Evolutionary conservation across 495 filamentous ascomycete species (phyloP).

Genomic region (Aspergillus kassunensis): DNA sequence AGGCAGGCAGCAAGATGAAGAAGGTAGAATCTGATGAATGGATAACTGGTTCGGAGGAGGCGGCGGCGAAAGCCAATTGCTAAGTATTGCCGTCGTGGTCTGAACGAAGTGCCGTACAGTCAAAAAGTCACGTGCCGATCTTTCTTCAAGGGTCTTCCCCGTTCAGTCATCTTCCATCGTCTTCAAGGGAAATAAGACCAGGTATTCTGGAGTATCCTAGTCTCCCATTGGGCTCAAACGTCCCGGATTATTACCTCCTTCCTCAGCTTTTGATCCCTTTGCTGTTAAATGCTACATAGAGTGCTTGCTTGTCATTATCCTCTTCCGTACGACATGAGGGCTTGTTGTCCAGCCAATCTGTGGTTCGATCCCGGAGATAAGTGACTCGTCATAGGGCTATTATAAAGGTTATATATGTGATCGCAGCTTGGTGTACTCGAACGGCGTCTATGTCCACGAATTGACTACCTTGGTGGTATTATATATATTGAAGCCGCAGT

Average conservation of each 20-base stretch:
- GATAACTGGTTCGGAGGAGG: constrained; percentile 20
- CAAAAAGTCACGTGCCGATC: not conserved
- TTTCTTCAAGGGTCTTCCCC: not conserved
- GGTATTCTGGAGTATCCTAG: no score
- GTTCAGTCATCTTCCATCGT: not conserved
- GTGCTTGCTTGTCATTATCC: no score
- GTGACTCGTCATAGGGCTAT: constrained; percentile 1
- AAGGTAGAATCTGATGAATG: constrained; percentile 12
- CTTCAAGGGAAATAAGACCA: not conserved
- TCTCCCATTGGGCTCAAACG: no score
- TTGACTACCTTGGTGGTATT: no score
- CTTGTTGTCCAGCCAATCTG: constrained; percentile 1
- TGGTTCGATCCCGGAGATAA: constrained; percentile 11
- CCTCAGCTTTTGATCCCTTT: no score
- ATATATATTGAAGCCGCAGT: no score
- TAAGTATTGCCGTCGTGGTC: constrained; percentile 28
- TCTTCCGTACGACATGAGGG: not conserved
- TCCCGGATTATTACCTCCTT: no score
- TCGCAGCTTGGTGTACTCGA: no score
- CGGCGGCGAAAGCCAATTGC: constrained; percentile 34
- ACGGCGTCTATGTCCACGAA: no score
- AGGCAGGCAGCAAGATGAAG: constrained; percentile 3
- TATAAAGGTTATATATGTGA: not conserved
- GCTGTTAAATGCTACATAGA: no score
- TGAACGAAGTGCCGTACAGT: constrained; percentile 18